Percentiles rank a stretch among this genome's conserved stretches.
Conservation (phyloP, 129 eudicot species). For the Arctium lappa region DNA sequence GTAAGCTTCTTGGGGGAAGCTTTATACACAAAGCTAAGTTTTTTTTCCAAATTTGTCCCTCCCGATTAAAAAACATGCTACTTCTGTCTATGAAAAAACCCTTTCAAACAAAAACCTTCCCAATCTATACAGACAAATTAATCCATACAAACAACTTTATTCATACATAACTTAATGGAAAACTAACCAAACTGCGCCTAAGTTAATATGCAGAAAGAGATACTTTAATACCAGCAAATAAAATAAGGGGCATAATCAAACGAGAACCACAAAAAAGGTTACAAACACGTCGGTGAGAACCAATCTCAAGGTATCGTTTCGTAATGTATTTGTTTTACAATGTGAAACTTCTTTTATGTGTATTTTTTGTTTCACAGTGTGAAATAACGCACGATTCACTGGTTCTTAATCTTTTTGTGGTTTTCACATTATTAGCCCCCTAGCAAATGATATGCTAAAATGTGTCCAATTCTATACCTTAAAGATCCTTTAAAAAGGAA, state of each 20-base stretch:
- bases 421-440: neutral
- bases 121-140: too few relatives aligned
- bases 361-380: neutral
- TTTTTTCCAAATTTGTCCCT: too few relatives aligned
- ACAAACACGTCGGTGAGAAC: neutral
- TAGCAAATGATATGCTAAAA: neutral
- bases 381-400: neutral
- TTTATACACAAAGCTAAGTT: too few relatives aligned
- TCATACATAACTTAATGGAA: too few relatives aligned
- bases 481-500: conserved; percentile 88
- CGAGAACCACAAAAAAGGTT: neutral
- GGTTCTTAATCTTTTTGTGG: neutral
- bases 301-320: neutral
- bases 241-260: neutral
- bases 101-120: too few relatives aligned
- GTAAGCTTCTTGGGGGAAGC: too few relatives aligned
- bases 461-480: conserved; percentile 45
- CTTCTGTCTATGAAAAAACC: too few relatives aligned
- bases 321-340: neutral
- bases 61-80: too few relatives aligned
- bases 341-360: neutral
- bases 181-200: too few relatives aligned
- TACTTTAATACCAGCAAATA: neutral
- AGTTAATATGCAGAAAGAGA: neutral
- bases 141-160: too few relatives aligned